Conservation (phyloP, 2,329 filamentous ascomycete species). For the Fusarium equiseti region DNA sequence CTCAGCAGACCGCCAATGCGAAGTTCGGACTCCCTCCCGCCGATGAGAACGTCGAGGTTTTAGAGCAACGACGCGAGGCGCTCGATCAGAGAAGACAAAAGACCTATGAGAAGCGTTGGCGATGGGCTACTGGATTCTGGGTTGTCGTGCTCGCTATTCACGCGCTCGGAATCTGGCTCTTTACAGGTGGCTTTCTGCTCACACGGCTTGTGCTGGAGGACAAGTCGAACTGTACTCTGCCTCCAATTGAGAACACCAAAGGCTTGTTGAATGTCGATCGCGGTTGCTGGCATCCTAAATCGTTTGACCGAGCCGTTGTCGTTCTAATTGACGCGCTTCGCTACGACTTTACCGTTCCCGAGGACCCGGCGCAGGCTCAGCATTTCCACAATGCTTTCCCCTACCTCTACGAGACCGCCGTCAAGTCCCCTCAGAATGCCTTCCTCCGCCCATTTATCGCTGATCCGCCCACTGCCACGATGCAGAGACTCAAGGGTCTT, state of each 20-base stretch:
- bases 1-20: constrained; percentile 53
- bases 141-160: constrained; percentile 79
- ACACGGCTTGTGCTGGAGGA: constrained; percentile 85
- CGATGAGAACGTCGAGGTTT: constrained; percentile 52
- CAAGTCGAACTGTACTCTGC: constrained; percentile 75
- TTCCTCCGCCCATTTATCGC: constrained; percentile 96
- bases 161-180: constrained; percentile 85
- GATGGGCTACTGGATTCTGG: constrained; percentile 76
- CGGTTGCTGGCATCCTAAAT: constrained; percentile 97
- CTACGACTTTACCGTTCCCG: constrained; percentile 94
- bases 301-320: constrained; percentile 90
- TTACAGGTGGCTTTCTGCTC: constrained; percentile 93
- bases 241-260: constrained; percentile 70
- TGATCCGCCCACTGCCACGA: constrained; percentile 92
- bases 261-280: constrained; percentile 61
- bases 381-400: constrained; percentile 89
- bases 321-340: constrained; percentile 92
- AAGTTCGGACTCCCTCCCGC: constrained; percentile 50
- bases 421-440: constrained; percentile 80
- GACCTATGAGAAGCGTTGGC: constrained; percentile 65
- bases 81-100: constrained; percentile 63
- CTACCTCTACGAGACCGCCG: constrained; percentile 85
- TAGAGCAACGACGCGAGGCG: constrained; percentile 60
- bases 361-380: constrained; percentile 57
- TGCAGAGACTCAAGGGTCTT: constrained; percentile 91